Evolutionary conservation across 371 early-diverging fungal species (phyloP).

Genomic region (Mortierella sp.): DNA sequence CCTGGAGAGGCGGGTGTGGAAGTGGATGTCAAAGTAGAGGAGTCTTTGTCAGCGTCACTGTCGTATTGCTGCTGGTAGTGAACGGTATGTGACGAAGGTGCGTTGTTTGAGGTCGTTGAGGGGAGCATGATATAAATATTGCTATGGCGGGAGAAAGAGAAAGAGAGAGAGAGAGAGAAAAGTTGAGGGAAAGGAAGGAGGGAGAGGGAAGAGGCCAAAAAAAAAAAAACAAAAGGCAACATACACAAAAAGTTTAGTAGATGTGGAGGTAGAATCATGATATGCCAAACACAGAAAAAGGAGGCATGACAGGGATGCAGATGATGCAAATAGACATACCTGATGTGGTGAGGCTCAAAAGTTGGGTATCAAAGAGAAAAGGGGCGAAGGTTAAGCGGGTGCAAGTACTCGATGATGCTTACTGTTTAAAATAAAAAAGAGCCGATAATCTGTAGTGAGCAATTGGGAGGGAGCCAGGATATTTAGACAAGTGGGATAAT

Average conservation of each 20-base stretch:
- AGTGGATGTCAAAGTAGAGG: background rate
- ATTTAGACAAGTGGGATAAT: too few relatives aligned
- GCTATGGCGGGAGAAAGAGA: background rate
- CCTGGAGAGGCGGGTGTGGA: conserved; percentile 12
- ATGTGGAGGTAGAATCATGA: conserved; percentile 36
- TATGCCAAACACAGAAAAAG: conserved; percentile 39
- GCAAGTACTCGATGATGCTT: conserved; percentile 10
- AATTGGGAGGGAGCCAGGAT: too few relatives aligned
- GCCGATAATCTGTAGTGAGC: background rate
- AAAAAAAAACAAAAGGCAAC: conserved; percentile 3
- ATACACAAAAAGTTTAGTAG: conserved; percentile 11
- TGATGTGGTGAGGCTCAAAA: conserved; percentile 13
- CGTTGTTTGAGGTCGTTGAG: conserved; percentile 24
- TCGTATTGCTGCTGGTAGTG: conserved; percentile 20
- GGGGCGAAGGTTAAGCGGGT: conserved; percentile 6
- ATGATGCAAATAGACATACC: conserved; percentile 24
- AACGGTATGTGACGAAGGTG: conserved; percentile 4
- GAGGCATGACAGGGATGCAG: conserved; percentile 27
- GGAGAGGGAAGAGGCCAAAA: background rate
- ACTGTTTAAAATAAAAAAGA: conserved; percentile 7
- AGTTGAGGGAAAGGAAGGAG: background rate
- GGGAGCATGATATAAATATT: conserved; percentile 18
- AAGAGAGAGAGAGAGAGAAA: conserved; percentile 2
- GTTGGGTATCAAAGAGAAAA: conserved; percentile 15
- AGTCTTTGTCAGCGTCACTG: conserved; percentile 21